Evolutionary conservation across 2,329 filamentous ascomycete species (phyloP).

Genomic region (Mycosphaerella arachidis): DNA sequence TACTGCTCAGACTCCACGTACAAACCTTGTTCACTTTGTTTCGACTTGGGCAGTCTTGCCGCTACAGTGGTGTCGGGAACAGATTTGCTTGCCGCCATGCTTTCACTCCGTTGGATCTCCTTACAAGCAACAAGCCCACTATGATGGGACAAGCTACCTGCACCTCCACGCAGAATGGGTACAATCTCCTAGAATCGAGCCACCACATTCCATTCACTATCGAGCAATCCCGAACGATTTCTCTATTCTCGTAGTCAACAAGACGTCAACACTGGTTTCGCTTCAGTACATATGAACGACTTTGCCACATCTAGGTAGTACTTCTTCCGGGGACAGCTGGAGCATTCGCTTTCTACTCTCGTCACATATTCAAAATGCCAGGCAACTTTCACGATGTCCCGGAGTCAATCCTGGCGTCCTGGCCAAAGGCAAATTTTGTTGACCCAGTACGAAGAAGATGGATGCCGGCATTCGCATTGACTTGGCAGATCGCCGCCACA

Average conservation of each 20-base stretch:
- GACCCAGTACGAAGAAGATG: constrained; percentile 20
- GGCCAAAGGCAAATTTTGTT: constrained; percentile 9
- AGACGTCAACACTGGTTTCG: not conserved
- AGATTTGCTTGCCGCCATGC: not conserved
- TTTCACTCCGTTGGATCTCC: not conserved
- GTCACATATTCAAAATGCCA: constrained; percentile 2
- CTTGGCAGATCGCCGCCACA: constrained; percentile 19
- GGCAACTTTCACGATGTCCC: constrained; percentile 15
- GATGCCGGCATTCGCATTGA: constrained; percentile 23
- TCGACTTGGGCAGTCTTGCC: not conserved
- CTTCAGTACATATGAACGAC: constrained; percentile 1
- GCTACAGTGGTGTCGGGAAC: not conserved
- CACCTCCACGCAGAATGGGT: not conserved
- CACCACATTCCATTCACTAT: constrained; percentile 1
- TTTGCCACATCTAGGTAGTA: not conserved
- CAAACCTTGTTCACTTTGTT: not conserved
- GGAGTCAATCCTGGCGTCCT: constrained; percentile 6
- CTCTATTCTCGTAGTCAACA: not conserved
- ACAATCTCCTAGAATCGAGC: not conserved
- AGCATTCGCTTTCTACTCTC: not conserved
- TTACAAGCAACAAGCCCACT: not conserved
- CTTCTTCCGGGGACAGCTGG: not conserved
- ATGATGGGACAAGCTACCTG: not conserved
- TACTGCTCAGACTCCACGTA: not conserved
- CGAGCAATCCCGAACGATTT: not conserved